phyloP scores from a whole-genome alignment of 768 basidiomycete genomes.

The Mycena metata region DNA sequence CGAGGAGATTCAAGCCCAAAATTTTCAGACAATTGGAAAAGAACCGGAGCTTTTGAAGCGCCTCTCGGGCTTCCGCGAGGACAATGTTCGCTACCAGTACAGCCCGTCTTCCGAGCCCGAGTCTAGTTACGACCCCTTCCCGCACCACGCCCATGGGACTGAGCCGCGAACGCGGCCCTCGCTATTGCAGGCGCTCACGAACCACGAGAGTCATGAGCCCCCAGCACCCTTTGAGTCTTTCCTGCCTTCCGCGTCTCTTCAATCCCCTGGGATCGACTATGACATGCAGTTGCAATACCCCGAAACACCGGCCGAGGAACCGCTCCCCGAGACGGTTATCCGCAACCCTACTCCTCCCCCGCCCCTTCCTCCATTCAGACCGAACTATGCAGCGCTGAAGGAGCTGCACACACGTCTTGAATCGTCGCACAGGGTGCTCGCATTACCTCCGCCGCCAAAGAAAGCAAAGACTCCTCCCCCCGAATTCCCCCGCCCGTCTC shows the following conservation, averaged over 20 bases:
- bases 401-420: conserved; percentile 31
- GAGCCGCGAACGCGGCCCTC: conserved; percentile 31
- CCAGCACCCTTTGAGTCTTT: neutral
- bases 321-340: neutral
- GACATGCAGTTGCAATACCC: conserved; percentile 36
- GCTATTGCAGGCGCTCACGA: conserved; percentile 31
- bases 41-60: conserved; percentile 66
- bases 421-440: conserved; percentile 27
- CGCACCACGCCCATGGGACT: neutral
- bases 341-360: neutral
- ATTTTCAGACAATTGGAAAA: conserved; percentile 67
- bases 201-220: neutral
- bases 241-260: neutral
- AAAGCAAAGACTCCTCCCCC: conserved; percentile 21
- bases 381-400: conserved; percentile 31
- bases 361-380: conserved; percentile 30
- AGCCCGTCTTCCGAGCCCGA: conserved; percentile 41
- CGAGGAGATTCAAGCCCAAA: too few species aligned
- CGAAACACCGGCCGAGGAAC: neutral
- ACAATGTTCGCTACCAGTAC: conserved; percentile 44
- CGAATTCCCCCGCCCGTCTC: conserved; percentile 22
- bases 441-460: conserved; percentile 25
- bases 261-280: conserved; percentile 10
- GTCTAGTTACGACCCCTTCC: conserved; percentile 34
- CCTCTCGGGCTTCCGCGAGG: conserved; percentile 52